Evolutionary conservation across 768 basidiomycete genomes (phyloP).

Genomic region (Kwoniella mangroviensis): DNA sequence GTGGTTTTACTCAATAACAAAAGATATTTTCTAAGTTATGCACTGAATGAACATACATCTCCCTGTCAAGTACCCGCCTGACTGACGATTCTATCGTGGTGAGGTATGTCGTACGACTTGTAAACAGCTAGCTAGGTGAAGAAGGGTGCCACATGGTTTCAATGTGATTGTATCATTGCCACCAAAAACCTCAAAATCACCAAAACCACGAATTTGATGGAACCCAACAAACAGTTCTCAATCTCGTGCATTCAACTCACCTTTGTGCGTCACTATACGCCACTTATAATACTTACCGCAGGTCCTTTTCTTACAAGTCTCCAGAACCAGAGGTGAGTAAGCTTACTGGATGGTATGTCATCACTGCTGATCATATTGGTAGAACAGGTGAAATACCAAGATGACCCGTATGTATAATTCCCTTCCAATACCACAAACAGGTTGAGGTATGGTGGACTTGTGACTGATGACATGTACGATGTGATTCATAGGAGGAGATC

Average conservation of each 20-base stretch:
- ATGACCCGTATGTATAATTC: conserved; percentile 9
- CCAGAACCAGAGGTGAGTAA: too few relatives aligned
- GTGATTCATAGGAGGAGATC: conserved; percentile 25
- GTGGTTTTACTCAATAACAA: too few relatives aligned
- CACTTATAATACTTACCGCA: not conserved
- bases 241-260: not conserved
- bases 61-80: too few relatives aligned
- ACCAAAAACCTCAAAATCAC: not conserved
- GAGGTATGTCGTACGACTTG: too few relatives aligned
- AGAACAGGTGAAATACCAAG: not conserved
- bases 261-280: not conserved
- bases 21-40: too few relatives aligned
- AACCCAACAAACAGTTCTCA: conserved; percentile 10
- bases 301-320: too few relatives aligned
- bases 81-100: too few relatives aligned
- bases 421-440: too few relatives aligned
- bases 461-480: not conserved
- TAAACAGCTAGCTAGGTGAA: too few relatives aligned
- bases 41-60: too few relatives aligned
- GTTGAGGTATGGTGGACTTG: too few relatives aligned
- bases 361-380: not conserved
- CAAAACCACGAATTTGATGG: not conserved
- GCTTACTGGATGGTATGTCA: too few relatives aligned
- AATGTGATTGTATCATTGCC: not conserved
- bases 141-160: conserved; percentile 3